Evolutionary conservation across 2,329 filamentous ascomycete species (phyloP).

Genomic region (Alternaria gaisen): DNA sequence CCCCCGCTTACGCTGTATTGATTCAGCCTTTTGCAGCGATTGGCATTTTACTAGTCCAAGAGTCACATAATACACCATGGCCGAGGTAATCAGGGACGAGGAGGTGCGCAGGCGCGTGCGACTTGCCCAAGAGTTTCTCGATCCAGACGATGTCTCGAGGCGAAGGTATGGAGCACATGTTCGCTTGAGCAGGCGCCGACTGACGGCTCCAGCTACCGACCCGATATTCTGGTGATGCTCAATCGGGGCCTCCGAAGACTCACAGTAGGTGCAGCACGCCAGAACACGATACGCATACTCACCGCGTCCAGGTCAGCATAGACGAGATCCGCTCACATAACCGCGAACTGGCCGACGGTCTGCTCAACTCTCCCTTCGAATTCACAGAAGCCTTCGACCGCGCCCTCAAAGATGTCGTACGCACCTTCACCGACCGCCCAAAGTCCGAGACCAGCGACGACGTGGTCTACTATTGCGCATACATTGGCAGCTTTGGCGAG

Average conservation of each 20-base stretch:
- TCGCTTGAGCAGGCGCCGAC: conserved; percentile 21
- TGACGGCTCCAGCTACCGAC: conserved; percentile 75
- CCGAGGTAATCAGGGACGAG: conserved; percentile 73
- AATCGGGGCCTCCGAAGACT: conserved; percentile 68
- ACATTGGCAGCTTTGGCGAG: conserved; percentile 93
- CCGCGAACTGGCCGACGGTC: conserved; percentile 77
- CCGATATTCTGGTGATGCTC: conserved; percentile 83
- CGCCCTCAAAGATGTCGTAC: conserved; percentile 87
- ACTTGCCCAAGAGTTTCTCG: conserved; percentile 89
- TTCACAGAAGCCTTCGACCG: conserved; percentile 87
- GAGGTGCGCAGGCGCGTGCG: conserved; percentile 84
- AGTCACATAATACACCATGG: conserved; percentile 27
- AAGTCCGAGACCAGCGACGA: conserved; percentile 80
- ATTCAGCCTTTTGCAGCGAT: neutral
- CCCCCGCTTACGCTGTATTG: neutral
- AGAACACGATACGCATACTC: neutral
- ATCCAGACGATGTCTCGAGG: conserved; percentile 73
- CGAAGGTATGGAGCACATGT: conserved; percentile 57
- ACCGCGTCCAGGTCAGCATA: conserved; percentile 61
- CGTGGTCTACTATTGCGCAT: conserved; percentile 92
- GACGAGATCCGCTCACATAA: conserved; percentile 93
- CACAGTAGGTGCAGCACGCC: conserved; percentile 54
- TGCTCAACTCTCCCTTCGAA: conserved; percentile 88
- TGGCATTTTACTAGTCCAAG: neutral
- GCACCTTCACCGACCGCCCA: conserved; percentile 78